A percentile compares a stretch with the other conserved stretches of the same genome.
Evolutionary conservation across 83 land plant genomes (phyloP).

Genomic region (Picea abies): DNA sequence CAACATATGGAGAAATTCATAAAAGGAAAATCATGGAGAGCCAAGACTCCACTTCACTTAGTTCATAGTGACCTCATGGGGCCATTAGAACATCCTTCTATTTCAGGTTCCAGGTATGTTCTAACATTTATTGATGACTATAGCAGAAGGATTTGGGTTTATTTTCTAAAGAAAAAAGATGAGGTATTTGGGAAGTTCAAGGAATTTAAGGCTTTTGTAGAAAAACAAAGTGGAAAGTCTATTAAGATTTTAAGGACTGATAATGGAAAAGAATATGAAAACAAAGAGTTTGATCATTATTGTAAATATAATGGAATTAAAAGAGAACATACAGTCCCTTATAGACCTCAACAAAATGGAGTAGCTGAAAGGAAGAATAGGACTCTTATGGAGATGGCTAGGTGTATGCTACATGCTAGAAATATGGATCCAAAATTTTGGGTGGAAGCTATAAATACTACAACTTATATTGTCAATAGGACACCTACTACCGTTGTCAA

Average conservation of each 20-base stretch:
- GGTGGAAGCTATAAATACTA: too few species aligned
- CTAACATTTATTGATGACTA: not conserved
- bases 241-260: not conserved
- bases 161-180: not conserved
- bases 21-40: not conserved
- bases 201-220: not conserved
- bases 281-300: not conserved
- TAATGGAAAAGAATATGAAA: not conserved
- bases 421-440: slow-evolving; percentile 14
- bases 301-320: not conserved
- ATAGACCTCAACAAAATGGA: slow-evolving; percentile 21
- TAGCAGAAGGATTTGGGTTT: not conserved
- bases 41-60: not conserved
- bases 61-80: not conserved
- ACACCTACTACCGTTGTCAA: too few species aligned
- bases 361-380: slow-evolving; percentile 22
- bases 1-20: not conserved
- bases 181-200: not conserved
- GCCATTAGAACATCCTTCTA: not conserved
- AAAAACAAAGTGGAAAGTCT: not conserved
- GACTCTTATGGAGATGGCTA: slow-evolving; percentile 9
- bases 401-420: slow-evolving; percentile 1
- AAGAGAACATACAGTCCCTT: not conserved
- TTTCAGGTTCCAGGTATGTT: not conserved
- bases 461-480: too few species aligned